phyloP scores from a whole-genome alignment of 805 yeast species.

The Yamadazyma phyllophila region DNA sequence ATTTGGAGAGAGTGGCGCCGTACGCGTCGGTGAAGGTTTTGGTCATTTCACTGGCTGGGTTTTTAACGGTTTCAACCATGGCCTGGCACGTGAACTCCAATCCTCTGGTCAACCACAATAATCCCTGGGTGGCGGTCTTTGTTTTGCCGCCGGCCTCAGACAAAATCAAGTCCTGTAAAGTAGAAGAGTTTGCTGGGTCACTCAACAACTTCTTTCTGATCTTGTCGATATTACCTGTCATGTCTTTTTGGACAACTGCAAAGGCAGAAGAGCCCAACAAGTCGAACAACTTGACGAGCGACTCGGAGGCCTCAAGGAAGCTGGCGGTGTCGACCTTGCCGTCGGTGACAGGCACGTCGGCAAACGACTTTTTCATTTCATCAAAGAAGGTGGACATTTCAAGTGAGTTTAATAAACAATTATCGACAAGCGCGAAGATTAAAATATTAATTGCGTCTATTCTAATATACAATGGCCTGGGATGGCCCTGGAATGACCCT shows the following conservation, averaged over 20 bases:
- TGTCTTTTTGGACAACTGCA: conserved; percentile 78
- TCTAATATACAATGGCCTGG: no score
- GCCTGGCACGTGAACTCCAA: conserved; percentile 89
- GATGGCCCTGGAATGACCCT: no score
- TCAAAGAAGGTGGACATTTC: conserved; percentile 78
- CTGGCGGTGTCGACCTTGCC: conserved; percentile 70
- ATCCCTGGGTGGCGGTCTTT: conserved; percentile 86
- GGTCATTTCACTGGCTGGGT: conserved; percentile 63
- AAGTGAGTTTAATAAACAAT: neutral
- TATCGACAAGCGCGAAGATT: no score
- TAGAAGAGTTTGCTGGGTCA: conserved; percentile 60
- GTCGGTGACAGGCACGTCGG: conserved; percentile 61
- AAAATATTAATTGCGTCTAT: no score
- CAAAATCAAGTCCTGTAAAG: conserved; percentile 75
- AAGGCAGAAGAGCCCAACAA: conserved; percentile 84
- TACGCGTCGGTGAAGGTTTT: conserved; percentile 84
- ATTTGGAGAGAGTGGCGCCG: conserved; percentile 72
- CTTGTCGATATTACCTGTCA: conserved; percentile 82
- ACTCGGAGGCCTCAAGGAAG: conserved; percentile 80
- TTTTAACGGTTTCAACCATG: conserved; percentile 72
- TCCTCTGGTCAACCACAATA: conserved; percentile 84
- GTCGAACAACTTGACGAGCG: conserved; percentile 79
- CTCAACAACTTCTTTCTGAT: conserved; percentile 63
- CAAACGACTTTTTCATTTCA: conserved; percentile 68
- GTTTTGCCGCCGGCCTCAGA: conserved; percentile 65